phyloP scores from a whole-genome alignment of 495 filamentous ascomycete genomes.

The Neurospora cerealis region DNA sequence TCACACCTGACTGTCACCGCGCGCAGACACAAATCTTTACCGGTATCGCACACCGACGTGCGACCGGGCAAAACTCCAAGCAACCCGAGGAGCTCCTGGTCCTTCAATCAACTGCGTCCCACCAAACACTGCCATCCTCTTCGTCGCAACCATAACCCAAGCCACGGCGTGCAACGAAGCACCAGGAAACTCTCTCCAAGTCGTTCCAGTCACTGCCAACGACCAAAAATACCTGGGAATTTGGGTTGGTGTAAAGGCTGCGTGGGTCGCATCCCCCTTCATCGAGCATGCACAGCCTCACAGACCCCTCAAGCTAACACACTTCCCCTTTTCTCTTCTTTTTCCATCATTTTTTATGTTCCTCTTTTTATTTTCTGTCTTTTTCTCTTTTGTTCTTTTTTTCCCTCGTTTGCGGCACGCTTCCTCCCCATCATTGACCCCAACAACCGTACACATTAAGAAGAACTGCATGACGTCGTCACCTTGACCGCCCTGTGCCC shows the following conservation, averaged over 20 bases:
- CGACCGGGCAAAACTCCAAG: neutral
- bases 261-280: neutral
- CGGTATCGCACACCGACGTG: neutral
- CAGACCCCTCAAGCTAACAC: neutral
- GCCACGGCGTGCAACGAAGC: neutral
- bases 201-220: neutral
- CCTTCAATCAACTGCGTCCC: neutral
- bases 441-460: neutral
- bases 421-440: neutral
- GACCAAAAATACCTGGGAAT: neutral
- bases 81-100: neutral
- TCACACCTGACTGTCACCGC: neutral
- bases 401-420: neutral
- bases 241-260: neutral
- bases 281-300: neutral
- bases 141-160: neutral
- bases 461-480: neutral
- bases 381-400: neutral
- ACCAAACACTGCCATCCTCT: neutral
- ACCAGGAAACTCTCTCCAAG: neutral
- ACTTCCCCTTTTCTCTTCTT: neutral
- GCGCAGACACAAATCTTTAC: neutral
- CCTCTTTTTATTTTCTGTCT: neutral
- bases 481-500: neutral
- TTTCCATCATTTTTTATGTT: neutral